Evolutionary conservation across 768 basidiomycete species (phyloP).

Genomic region (Cytidiella melzeri): DNA sequence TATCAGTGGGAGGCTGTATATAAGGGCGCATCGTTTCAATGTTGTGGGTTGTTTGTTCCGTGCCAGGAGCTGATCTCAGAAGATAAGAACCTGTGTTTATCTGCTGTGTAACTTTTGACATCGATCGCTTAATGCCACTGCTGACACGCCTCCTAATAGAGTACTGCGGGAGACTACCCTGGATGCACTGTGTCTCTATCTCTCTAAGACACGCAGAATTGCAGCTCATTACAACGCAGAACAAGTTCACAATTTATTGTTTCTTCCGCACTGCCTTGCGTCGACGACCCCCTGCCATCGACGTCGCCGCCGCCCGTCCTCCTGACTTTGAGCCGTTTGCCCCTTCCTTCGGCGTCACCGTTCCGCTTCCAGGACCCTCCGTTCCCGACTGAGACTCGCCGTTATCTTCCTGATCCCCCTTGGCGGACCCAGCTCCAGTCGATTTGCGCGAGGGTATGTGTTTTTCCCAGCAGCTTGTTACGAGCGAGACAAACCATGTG

Average conservation of each 20-base stretch:
- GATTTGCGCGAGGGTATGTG: slow-evolving; percentile 12
- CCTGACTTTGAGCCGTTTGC: slow-evolving; percentile 21
- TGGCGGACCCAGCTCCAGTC: slow-evolving; percentile 12
- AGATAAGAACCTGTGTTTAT: no score
- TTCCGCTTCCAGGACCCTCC: slow-evolving; percentile 38
- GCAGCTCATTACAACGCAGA: no score
- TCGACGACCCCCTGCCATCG: slow-evolving; percentile 58
- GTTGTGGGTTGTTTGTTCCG: slow-evolving; percentile 20
- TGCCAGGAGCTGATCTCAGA: no score
- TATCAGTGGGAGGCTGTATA: slow-evolving; percentile 10
- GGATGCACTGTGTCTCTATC: no score
- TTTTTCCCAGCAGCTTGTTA: slow-evolving; percentile 27
- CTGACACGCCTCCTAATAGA: no score
- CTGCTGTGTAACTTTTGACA: no score
- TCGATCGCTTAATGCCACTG: no score
- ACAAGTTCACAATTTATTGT: slow-evolving; percentile 23
- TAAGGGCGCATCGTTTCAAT: slow-evolving; percentile 12
- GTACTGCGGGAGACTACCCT: no score
- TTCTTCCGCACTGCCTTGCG: slow-evolving; percentile 52
- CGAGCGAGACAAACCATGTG: slow-evolving; percentile 66
- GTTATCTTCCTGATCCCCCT: slow-evolving; percentile 16
- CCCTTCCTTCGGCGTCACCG: slow-evolving; percentile 28
- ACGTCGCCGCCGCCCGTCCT: slow-evolving; percentile 27
- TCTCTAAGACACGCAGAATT: no score
- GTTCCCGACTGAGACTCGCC: slow-evolving; percentile 35